A percentile compares a stretch with the other conserved stretches of the same genome.
Evolutionary conservation across 139 green algal species (phyloP).

Genomic region (Tetraselmis striata): DNA sequence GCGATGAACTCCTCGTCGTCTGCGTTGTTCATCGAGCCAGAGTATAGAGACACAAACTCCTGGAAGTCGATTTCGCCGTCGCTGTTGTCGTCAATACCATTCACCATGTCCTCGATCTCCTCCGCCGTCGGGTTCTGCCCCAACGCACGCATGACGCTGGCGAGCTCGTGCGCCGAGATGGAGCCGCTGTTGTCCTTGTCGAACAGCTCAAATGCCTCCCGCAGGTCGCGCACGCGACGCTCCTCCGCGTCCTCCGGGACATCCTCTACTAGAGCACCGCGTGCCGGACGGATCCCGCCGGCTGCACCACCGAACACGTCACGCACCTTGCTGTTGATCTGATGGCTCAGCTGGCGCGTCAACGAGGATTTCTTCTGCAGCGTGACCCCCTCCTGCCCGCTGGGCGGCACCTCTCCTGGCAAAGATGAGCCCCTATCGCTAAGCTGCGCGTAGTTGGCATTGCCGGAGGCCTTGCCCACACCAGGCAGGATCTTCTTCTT

Average conservation of each 20-base stretch:
- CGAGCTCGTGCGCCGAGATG: conserved; percentile 10
- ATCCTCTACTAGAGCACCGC: background rate
- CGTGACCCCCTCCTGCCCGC: no score
- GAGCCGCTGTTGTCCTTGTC: conserved; percentile 4
- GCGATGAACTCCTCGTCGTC: conserved; percentile 9
- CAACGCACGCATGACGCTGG: conserved; percentile 4
- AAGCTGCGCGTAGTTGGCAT: no score
- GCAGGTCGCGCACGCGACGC: background rate
- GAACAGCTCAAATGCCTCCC: conserved; percentile 1
- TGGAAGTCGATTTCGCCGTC: background rate
- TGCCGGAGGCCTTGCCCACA: no score
- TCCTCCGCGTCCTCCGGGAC: background rate
- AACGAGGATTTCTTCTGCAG: no score
- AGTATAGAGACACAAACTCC: background rate
- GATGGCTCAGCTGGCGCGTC: background rate
- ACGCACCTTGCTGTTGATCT: background rate
- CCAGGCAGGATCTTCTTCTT: no score
- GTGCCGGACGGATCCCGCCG: no score
- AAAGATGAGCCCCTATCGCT: no score
- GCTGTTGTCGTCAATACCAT: background rate
- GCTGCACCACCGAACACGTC: background rate
- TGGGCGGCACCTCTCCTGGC: no score
- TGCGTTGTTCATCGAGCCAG: background rate
- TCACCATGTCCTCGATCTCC: conserved; percentile 20
- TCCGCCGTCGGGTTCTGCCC: conserved; percentile 9